A percentile compares a stretch with the other conserved stretches of the same genome.
phyloP scores from a whole-genome alignment of 148 eudicot species.

The Vaccinium vitisidaea region DNA sequence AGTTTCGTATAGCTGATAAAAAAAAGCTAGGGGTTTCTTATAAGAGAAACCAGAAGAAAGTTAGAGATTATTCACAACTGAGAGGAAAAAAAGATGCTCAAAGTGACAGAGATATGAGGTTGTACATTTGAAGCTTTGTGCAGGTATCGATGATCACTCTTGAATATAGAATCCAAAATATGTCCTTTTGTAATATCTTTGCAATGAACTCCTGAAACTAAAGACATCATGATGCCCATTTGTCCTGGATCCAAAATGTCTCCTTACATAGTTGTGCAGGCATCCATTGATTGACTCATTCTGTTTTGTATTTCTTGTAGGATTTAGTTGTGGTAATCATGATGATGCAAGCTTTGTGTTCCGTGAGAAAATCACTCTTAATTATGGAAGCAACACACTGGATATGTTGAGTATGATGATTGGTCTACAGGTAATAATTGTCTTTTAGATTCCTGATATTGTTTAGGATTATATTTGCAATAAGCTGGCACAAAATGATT shows the following conservation, averaged over 20 bases:
- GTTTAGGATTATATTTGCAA: background rate
- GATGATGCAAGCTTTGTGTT: slow-evolving; percentile 42
- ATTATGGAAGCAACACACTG: slow-evolving; percentile 37
- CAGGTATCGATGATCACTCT: background rate
- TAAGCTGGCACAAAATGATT: background rate
- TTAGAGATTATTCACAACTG: too few relatives aligned
- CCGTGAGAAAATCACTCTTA: slow-evolving; percentile 32
- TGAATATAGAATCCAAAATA: too few relatives aligned
- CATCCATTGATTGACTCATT: slow-evolving; percentile 9
- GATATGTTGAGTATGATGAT: slow-evolving; percentile 53
- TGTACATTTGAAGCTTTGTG: too few relatives aligned
- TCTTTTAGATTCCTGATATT: background rate
- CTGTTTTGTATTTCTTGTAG: slow-evolving; percentile 20
- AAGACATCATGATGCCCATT: background rate
- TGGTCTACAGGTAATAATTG: slow-evolving; percentile 40
- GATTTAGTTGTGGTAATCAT: slow-evolving; percentile 49
- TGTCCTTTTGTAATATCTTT: background rate
- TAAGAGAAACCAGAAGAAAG: too few relatives aligned
- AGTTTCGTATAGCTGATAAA: background rate
- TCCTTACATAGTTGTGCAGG: background rate
- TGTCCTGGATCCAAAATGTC: background rate
- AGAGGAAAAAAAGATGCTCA: too few relatives aligned
- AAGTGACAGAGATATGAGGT: too few relatives aligned
- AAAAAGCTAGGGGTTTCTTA: too few relatives aligned
- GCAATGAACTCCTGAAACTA: background rate